These are phyloP conservation scores for Pseudopyrenochaeta lycopersici DNA, from an alignment of 2,329 filamentous ascomycete genomes.

Conservation along the genomic window DNA sequence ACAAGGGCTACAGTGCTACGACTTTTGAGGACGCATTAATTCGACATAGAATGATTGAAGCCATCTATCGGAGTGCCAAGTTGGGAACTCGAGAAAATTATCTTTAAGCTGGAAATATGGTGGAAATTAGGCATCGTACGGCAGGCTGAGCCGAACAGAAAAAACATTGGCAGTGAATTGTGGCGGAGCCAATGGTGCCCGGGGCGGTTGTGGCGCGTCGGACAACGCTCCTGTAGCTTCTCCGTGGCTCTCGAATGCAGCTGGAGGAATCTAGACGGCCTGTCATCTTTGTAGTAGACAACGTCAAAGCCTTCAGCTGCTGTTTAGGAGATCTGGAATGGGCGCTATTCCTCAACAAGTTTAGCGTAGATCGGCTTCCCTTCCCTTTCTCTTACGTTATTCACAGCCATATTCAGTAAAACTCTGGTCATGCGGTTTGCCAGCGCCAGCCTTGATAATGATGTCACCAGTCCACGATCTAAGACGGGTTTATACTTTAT, in stretches of 20 bases:
- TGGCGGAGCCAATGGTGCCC: not conserved
- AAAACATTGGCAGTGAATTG: not conserved
- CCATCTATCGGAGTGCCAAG: constrained; percentile 44
- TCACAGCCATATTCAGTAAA: constrained; percentile 3
- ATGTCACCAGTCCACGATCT: constrained; percentile 15
- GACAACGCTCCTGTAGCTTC: too few species aligned
- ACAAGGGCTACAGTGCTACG: constrained; percentile 33
- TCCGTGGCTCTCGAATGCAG: too few species aligned
- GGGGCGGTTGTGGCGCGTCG: too few species aligned
- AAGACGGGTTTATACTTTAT: too few species aligned
- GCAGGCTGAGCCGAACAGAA: not conserved
- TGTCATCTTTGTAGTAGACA: too few species aligned
- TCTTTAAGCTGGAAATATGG: constrained; percentile 21
- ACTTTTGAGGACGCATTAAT: constrained; percentile 47
- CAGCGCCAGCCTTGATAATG: constrained; percentile 7
- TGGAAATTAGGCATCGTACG: not conserved
- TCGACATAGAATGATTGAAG: constrained; percentile 49
- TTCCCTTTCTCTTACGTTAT: constrained; percentile 28
- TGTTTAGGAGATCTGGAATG: not conserved
- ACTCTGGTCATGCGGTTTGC: constrained; percentile 18
- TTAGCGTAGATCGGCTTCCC: constrained; percentile 3
- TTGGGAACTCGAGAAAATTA: constrained; percentile 42
- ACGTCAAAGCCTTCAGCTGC: not conserved
- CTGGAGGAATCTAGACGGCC: not conserved
- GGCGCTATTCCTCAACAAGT: not conserved